Percentiles rank a stretch among this genome's conserved stretches.
phyloP scores from a whole-genome alignment of 331 rosid species.

The Arachis monticola region DNA sequence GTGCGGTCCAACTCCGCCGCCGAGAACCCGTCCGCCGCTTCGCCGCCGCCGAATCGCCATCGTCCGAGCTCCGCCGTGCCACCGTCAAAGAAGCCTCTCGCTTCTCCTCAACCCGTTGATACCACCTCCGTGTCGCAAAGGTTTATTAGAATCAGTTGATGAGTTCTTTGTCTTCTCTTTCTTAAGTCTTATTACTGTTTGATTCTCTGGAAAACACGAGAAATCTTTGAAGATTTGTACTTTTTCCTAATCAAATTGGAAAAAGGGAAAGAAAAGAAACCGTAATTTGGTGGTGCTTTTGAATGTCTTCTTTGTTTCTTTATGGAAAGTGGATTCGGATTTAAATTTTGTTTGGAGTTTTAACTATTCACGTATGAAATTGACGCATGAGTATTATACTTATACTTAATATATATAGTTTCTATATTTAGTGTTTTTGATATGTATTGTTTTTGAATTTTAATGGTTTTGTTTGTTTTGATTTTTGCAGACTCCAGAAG shows the following conservation, averaged over 20 bases:
- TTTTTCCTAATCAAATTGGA: not conserved
- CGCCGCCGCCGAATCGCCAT: conserved; percentile 48
- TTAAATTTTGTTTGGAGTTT: not conserved
- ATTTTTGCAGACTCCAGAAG: conserved; percentile 77
- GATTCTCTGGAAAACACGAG: conserved; percentile 25
- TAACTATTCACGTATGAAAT: not conserved
- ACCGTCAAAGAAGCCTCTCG: conserved; percentile 51
- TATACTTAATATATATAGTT: conserved; percentile 5
- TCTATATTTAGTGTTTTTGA: not conserved
- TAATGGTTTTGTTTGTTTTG: conserved; percentile 26
- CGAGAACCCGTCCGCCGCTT: conserved; percentile 56
- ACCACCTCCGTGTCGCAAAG: conserved; percentile 80
- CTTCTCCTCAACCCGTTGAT: conserved; percentile 65
- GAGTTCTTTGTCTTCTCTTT: conserved; percentile 9
- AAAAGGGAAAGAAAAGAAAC: not conserved
- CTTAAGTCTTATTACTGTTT: conserved; percentile 11
- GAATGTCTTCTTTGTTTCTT: not conserved
- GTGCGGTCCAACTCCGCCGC: conserved; percentile 64
- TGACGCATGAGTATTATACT: not conserved
- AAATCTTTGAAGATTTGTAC: not conserved
- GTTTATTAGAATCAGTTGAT: conserved; percentile 34
- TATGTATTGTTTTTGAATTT: conserved; percentile 12
- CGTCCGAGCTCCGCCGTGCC: conserved; percentile 43
- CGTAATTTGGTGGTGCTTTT: not conserved
- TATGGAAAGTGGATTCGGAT: conserved; percentile 4